Evolutionary conservation across 1,139 yeast genomes (phyloP).

Genomic region (Waltiozyma sp.): DNA sequence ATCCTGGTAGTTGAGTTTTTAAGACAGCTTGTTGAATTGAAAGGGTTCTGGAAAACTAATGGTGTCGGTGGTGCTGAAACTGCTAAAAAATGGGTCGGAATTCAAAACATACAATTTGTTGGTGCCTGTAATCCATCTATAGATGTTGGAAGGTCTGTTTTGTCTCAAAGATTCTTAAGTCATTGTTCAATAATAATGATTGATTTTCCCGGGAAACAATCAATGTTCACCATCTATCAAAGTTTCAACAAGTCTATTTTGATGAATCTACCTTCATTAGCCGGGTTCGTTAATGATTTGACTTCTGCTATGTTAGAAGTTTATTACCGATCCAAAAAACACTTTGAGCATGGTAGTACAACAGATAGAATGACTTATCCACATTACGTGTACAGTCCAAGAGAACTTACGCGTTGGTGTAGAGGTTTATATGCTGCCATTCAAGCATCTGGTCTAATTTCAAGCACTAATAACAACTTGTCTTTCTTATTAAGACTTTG

Average conservation of each 20-base stretch:
- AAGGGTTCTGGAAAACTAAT: constrained; percentile 66
- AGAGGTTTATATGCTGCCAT: constrained; percentile 59
- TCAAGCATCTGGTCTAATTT: not conserved
- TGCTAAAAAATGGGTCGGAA: constrained; percentile 47
- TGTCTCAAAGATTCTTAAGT: constrained; percentile 58
- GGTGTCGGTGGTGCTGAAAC: not conserved
- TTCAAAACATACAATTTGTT: constrained; percentile 67
- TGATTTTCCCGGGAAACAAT: constrained; percentile 64
- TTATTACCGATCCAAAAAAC: constrained; percentile 34
- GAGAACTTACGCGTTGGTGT: constrained; percentile 86
- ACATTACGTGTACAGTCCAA: constrained; percentile 77
- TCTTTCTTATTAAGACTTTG: constrained; percentile 40
- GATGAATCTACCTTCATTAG: constrained; percentile 50
- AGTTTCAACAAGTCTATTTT: constrained; percentile 48
- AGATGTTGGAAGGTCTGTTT: constrained; percentile 59
- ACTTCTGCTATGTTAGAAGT: constrained; percentile 59
- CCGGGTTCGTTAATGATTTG: constrained; percentile 40
- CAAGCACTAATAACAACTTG: constrained; percentile 1
- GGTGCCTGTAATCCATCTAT: constrained; percentile 93
- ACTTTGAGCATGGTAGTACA: constrained; percentile 25
- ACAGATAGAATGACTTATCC: not conserved
- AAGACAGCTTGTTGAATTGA: constrained; percentile 62
- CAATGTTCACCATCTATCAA: constrained; percentile 59
- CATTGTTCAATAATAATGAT: constrained; percentile 62
- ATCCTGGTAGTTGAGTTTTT: constrained; percentile 67